Evolutionary conservation across 768 basidiomycete species (phyloP), one percentile per base, ranked within the genome.

Genomic region (Hebeloma cylindrosporum): DNA sequence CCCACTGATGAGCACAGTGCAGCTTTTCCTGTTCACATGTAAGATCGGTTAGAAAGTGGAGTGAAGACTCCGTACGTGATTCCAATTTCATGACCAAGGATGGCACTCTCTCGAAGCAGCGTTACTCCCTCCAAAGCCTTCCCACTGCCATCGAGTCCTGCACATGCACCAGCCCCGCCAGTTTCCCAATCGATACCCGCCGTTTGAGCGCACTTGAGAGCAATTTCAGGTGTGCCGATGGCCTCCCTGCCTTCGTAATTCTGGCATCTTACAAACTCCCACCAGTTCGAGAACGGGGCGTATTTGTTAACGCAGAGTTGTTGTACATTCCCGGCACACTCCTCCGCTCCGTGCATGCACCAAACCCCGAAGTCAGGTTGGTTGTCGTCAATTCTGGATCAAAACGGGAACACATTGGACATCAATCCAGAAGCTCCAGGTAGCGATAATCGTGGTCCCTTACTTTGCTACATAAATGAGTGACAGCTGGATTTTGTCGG

Each of bases 251-350:
- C 85, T 53, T 80, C 72, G 53, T 72, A 82, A 61, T 92, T 91
- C 57, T 89, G 79, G 63, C 92, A 93, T 47, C 79, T 81, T 16
- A 92, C 71, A 54, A 91, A 93, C 40, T 78, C 67, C 92, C 91
- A 94, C 87, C 88, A 92, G 16, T 67, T 69, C n/a, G 63, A 52
- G 29, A 68, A 64, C 17, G 73, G 65, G 17, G 75, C 68, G 49
- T 88, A 73, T 60, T 82, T 80, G 43, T 76, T 71, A 22, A 76
- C 85, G 62, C 94, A 97, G 20, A 96, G 73, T 60, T 96, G 83
- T 47, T 96, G 88, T 13, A 92, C 80, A 67, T 95, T 93, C 31
- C 89, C 93, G 10, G 80, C 80, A 57, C 93, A 96, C 64, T 97
- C 93, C 40, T 75, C 63, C 4, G 69, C 67, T 13, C 92, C 93